These are phyloP conservation scores for Vigna mungo DNA, from an alignment of 306 rosid genomes.

Conservation along the genomic window DNA sequence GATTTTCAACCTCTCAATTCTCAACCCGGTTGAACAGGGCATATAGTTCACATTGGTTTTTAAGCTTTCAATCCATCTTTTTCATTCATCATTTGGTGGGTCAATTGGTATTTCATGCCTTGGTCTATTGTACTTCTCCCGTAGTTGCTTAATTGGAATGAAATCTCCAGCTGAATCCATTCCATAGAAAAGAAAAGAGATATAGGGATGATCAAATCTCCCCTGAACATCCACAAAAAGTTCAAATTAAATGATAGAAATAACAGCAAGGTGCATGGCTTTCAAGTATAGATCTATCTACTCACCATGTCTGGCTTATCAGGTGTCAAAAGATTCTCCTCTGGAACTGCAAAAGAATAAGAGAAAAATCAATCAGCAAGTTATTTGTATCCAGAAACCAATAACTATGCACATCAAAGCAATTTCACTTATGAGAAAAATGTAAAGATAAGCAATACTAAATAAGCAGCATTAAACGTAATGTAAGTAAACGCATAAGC, in stretches of 20 bases:
- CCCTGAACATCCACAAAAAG: slow-evolving; percentile 57
- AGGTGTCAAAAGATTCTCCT: slow-evolving; percentile 77
- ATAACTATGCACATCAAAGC: slow-evolving; percentile 31
- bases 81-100: slow-evolving; percentile 62
- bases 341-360: slow-evolving; percentile 68
- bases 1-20: not conserved
- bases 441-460: slow-evolving; percentile 2
- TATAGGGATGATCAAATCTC: slow-evolving; percentile 86
- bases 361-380: slow-evolving; percentile 37
- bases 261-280: not conserved
- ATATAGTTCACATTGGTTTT: slow-evolving; percentile 36
- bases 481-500: slow-evolving; percentile 30
- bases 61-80: slow-evolving; percentile 55
- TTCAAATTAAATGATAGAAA: slow-evolving; percentile 12
- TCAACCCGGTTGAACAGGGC: not conserved
- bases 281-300: not conserved
- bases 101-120: slow-evolving; percentile 81
- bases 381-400: slow-evolving; percentile 26
- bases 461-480: slow-evolving; percentile 1
- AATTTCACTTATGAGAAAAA: slow-evolving; percentile 20
- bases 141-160: slow-evolving; percentile 89
- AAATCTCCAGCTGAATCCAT: slow-evolving; percentile 91
- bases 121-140: slow-evolving; percentile 82
- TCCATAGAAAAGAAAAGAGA: slow-evolving; percentile 88
- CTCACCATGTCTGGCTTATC: slow-evolving; percentile 77